Evolutionary conservation across 768 basidiomycete species (phyloP).

Genomic region (Neoboletus subvelutipes): DNA sequence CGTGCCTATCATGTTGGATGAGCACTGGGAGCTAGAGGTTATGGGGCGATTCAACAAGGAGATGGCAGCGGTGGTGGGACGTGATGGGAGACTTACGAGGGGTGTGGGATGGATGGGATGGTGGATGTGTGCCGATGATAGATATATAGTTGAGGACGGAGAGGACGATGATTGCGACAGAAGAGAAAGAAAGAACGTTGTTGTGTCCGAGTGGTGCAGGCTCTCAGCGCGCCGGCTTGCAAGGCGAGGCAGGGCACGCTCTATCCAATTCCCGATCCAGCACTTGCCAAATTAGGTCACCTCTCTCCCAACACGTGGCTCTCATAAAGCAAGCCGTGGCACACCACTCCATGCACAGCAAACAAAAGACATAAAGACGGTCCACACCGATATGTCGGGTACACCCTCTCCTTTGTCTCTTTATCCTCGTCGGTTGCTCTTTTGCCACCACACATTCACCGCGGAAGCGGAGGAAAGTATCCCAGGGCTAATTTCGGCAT

Average conservation of each 20-base stretch:
- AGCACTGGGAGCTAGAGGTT: slow-evolving; percentile 8
- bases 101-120: neutral
- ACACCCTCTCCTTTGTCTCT: neutral
- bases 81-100: slow-evolving; percentile 6
- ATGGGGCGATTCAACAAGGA: slow-evolving; percentile 16
- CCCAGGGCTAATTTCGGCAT: slow-evolving; percentile 10
- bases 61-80: neutral
- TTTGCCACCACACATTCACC: neutral
- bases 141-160: neutral
- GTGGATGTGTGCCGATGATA: neutral
- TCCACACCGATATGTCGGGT: neutral
- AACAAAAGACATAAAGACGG: neutral
- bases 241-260: slow-evolving; percentile 36
- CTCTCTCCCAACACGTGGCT: slow-evolving; percentile 31
- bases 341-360: neutral
- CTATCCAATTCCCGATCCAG: slow-evolving; percentile 32
- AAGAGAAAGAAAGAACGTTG: slow-evolving; percentile 20
- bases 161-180: slow-evolving; percentile 7
- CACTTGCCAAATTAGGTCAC: slow-evolving; percentile 20
- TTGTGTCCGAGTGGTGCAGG: slow-evolving; percentile 16
- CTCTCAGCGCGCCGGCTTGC: slow-evolving; percentile 30
- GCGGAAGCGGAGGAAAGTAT: neutral
- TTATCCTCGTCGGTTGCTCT: neutral
- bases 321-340: slow-evolving; percentile 11
- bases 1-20: slow-evolving; percentile 22